Percentiles rank a stretch among this genome's conserved stretches.
Evolutionary conservation across 1,284 basidiomycete genomes (phyloP).

Genomic region (Microbotryum silenes-acaulis): DNA sequence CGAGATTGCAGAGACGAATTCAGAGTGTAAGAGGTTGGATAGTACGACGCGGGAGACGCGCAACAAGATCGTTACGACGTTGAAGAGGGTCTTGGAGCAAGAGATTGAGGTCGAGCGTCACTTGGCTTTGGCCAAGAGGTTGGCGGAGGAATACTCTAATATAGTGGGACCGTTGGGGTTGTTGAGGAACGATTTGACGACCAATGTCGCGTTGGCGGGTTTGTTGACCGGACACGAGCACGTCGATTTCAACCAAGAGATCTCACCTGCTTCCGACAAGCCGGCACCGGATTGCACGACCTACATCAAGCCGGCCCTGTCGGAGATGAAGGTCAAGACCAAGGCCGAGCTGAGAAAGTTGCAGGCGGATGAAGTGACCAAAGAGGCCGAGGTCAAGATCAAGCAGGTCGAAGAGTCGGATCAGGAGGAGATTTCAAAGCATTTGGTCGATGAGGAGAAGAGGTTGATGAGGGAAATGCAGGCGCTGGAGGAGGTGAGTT

Average conservation of each 20-base stretch:
- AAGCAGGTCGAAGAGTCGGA: background rate
- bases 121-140: constrained; percentile 17
- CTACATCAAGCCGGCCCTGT: constrained; percentile 32
- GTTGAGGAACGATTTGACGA: constrained; percentile 22
- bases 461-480: constrained; percentile 21
- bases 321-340: constrained; percentile 22
- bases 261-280: constrained; percentile 30
- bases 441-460: constrained; percentile 15
- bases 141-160: constrained; percentile 27
- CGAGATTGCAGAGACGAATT: no score
- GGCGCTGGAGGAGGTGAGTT: constrained; percentile 30
- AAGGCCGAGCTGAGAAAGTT: constrained; percentile 12
- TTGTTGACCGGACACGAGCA: constrained; percentile 30
- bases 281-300: constrained; percentile 34
- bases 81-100: constrained; percentile 17
- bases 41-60: constrained; percentile 12
- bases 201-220: constrained; percentile 24
- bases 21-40: constrained; percentile 2
- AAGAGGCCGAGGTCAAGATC: constrained; percentile 19
- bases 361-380: constrained; percentile 9
- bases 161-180: constrained; percentile 29
- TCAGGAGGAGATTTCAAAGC: background rate
- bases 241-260: constrained; percentile 34
- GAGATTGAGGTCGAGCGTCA: constrained; percentile 31
- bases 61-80: constrained; percentile 14